Evolutionary conservation across 1,139 yeast species (phyloP), one percentile per base, ranked within the genome.

Genomic region (Candida gigantensis): DNA sequence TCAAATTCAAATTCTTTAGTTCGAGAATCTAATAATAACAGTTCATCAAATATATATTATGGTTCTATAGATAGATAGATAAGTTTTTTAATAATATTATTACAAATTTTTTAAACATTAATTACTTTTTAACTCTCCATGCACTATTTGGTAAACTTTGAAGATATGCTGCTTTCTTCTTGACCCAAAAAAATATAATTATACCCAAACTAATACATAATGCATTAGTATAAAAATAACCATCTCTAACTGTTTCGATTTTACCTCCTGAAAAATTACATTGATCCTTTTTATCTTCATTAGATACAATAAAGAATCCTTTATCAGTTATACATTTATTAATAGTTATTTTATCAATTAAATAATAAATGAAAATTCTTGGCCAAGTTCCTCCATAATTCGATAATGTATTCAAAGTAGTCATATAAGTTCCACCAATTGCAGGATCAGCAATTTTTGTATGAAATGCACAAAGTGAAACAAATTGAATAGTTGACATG

Each of bases 371-470:
- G 32, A 92, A 68, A 17, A 88, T 67, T 41, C 90, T 74, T 0
- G 99, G 98, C 98, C 98, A 94, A 18, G 95, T 94, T 4, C 98
- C 99, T 24, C 99, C 99, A 40, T 90, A 74, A 55, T 92, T 92
- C 24, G 95, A 82, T 35, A 92, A 69, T 0, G 99, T 92, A 60
- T 94, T 94, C 40, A 92, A 68, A 1, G 96, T 83, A 0, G 98
- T 92, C 97, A 94, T 92, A 59, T 92, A 92, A 0, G 99, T 94
- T 1, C 98, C 98, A 12, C 98, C 99, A 50, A 92, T 87, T 10
- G 81, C 63, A 0, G 98, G 97, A 58, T 92, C 98, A 2, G 98
- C 96, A 37, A 94, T 86, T 51, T 84, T 83, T 4, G 97, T 90
- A 60, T 90, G 97, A 68, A 92, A 94, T 0, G 97, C 95, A 55